These are phyloP conservation scores for Coemansia sp. DNA, from an alignment of 192 early-diverging fungal species.

Conservation along the genomic window DNA sequence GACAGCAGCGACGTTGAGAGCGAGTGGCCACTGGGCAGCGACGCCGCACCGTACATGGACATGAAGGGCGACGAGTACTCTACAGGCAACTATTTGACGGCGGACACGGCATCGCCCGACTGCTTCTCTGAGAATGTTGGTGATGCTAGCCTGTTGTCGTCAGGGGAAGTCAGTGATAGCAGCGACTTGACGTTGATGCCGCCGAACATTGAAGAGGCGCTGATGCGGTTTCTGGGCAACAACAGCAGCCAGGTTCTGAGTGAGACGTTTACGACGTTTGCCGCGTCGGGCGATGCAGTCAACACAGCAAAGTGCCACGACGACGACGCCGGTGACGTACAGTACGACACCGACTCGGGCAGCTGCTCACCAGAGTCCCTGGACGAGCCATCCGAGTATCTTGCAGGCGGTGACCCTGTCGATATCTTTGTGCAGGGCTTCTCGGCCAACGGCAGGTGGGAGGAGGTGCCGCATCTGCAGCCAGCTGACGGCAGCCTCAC, in stretches of 20 bases:
- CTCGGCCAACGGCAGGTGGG: slow-evolving; percentile 39
- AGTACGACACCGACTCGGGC: slow-evolving; percentile 30
- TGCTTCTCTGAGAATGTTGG: slow-evolving; percentile 19
- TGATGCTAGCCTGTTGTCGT: slow-evolving; percentile 18
- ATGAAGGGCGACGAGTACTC: slow-evolving; percentile 7
- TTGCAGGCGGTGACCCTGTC: slow-evolving; percentile 28
- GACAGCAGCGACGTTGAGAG: slow-evolving; percentile 42
- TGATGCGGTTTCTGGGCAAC: slow-evolving; percentile 46
- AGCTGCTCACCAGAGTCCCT: slow-evolving; percentile 35
- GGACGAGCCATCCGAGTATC: slow-evolving; percentile 31
- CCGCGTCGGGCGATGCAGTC: neutral
- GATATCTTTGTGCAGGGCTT: slow-evolving; percentile 40
- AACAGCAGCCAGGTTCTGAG: slow-evolving; percentile 39
- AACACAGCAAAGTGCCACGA: slow-evolving; percentile 17
- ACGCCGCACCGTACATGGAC: slow-evolving; percentile 25
- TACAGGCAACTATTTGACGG: slow-evolving; percentile 30
- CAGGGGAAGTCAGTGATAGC: slow-evolving; percentile 2
- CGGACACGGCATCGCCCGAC: slow-evolving; percentile 10
- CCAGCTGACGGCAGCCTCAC: slow-evolving; percentile 32
- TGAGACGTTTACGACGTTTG: slow-evolving; percentile 49
- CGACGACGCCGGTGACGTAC: slow-evolving; percentile 24
- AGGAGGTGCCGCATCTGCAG: slow-evolving; percentile 14
- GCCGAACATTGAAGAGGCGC: slow-evolving; percentile 44
- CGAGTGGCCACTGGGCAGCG: slow-evolving; percentile 37
- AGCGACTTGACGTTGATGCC: slow-evolving; percentile 17